These are phyloP conservation scores for Poronia punctata DNA, from an alignment of 495 filamentous ascomycete species.

Conservation along the genomic window DNA sequence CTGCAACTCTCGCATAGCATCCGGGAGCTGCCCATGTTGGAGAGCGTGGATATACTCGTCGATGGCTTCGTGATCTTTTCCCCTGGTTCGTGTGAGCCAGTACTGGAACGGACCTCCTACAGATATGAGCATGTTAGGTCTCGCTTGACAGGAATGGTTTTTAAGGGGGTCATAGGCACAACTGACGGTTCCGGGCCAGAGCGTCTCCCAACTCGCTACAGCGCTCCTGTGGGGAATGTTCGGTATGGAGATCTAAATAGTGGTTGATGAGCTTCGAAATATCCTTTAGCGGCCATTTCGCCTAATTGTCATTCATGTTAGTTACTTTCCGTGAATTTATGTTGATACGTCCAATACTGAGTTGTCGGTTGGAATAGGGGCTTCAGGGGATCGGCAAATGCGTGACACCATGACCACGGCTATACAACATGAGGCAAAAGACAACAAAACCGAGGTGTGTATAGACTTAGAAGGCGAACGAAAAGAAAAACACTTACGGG, in stretches of 20 bases:
- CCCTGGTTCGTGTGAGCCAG: constrained; percentile 33
- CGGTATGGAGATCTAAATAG: constrained; percentile 37
- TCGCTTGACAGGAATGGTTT: neutral
- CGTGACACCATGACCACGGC: too few species aligned
- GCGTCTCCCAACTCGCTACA: constrained; percentile 35
- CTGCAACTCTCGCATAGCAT: constrained; percentile 25
- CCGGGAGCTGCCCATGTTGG: constrained; percentile 26
- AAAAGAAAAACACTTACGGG: constrained; percentile 27
- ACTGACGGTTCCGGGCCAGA: constrained; percentile 32
- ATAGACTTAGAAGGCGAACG: too few species aligned
- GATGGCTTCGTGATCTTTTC: constrained; percentile 29
- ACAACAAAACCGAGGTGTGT: too few species aligned
- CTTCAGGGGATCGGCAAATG: too few species aligned
- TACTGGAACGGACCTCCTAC: constrained; percentile 40
- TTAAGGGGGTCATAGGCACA: neutral
- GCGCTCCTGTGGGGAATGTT: constrained; percentile 30
- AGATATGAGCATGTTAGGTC: constrained; percentile 6
- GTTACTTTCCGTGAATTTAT: too few species aligned
- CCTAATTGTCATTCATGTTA: neutral
- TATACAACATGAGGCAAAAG: too few species aligned
- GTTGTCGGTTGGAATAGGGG: too few species aligned
- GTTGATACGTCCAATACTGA: too few species aligned
- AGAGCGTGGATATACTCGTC: constrained; percentile 28
- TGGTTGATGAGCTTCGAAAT: constrained; percentile 41
- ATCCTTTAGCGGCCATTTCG: constrained; percentile 40